These are phyloP conservation scores for Cyathus striatus DNA, from an alignment of 768 basidiomycete species.

Conservation along the genomic window DNA sequence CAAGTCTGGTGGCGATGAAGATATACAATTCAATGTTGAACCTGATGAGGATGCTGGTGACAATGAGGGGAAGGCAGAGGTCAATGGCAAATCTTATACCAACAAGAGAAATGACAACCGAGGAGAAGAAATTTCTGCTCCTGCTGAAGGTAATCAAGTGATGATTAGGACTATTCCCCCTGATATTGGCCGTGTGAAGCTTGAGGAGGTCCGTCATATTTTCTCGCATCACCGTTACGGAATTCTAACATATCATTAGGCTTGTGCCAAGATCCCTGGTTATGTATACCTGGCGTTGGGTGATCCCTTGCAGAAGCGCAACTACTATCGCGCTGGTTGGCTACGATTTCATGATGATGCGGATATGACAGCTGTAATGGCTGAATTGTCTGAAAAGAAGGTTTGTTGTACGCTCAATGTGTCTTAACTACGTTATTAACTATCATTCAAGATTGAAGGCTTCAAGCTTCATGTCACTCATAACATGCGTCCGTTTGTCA, in stretches of 20 bases:
- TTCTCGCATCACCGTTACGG: conserved; percentile 4
- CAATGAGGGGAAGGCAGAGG: conserved; percentile 49
- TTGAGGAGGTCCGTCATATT: conserved; percentile 69
- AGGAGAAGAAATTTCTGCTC: conserved; percentile 68
- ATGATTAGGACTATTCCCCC: conserved; percentile 96
- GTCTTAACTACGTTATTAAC: conserved; percentile 3
- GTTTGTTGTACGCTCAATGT: conserved; percentile 31
- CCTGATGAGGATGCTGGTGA: conserved; percentile 68
- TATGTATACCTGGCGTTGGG: conserved; percentile 87
- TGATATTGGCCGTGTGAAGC: conserved; percentile 81
- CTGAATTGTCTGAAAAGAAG: conserved; percentile 80
- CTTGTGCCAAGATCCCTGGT: conserved; percentile 70
- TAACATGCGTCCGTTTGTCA: conserved; percentile 71
- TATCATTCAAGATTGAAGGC: conserved; percentile 69
- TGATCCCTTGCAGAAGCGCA: conserved; percentile 88
- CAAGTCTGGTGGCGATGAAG: conserved; percentile 58
- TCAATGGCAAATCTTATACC: conserved; percentile 47
- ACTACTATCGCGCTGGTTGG: conserved; percentile 95
- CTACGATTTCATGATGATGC: conserved; percentile 80
- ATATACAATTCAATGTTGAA: conserved; percentile 71
- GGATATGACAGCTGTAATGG: conserved; percentile 71
- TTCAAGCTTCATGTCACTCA: conserved; percentile 92
- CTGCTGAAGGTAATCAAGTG: conserved; percentile 81
- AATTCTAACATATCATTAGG: conserved; percentile 37
- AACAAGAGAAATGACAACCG: conserved; percentile 44